phyloP scores from a whole-genome alignment of 495 filamentous ascomycete species.

The Sphaerosporella brunnea region DNA sequence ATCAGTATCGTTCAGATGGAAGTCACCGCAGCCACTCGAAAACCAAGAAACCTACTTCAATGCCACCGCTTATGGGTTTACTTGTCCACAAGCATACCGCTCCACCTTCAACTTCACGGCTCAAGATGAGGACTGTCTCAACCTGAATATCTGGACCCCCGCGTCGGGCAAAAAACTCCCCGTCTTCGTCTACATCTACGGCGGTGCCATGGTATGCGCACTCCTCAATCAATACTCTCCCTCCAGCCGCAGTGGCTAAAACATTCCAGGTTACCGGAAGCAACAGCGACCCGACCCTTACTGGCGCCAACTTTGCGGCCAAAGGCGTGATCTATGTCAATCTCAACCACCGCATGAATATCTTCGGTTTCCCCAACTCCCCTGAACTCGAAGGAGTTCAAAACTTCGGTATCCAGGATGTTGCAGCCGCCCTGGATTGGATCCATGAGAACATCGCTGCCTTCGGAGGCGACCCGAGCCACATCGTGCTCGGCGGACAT shows the following conservation, averaged over 20 bases:
- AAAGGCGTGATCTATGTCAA: neutral
- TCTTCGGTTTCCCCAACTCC: constrained; percentile 41
- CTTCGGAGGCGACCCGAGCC: constrained; percentile 49
- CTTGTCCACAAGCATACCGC: constrained; percentile 3
- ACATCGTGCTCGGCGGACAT: constrained; percentile 40
- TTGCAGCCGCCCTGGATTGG: constrained; percentile 49
- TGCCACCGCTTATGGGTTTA: neutral
- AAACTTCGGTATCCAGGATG: constrained; percentile 46
- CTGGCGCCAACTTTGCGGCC: neutral
- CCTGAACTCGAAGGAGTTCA: constrained; percentile 15
- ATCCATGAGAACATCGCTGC: constrained; percentile 46
- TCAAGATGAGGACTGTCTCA: constrained; percentile 28
- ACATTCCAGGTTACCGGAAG: neutral
- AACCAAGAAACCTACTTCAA: neutral
- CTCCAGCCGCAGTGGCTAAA: too few species aligned
- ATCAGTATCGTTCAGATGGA: neutral
- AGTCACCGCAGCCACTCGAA: neutral
- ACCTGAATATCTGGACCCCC: constrained; percentile 6
- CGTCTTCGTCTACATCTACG: constrained; percentile 43
- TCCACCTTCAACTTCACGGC: neutral
- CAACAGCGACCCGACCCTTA: neutral
- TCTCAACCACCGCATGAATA: constrained; percentile 39
- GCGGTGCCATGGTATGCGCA: constrained; percentile 38
- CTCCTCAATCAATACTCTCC: too few species aligned
- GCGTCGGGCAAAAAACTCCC: constrained; percentile 11